A percentile compares a stretch with the other conserved stretches of the same genome.
These are phyloP conservation scores for Xylaria cubensis DNA, from an alignment of 495 filamentous ascomycete genomes.

Conservation along the genomic window DNA sequence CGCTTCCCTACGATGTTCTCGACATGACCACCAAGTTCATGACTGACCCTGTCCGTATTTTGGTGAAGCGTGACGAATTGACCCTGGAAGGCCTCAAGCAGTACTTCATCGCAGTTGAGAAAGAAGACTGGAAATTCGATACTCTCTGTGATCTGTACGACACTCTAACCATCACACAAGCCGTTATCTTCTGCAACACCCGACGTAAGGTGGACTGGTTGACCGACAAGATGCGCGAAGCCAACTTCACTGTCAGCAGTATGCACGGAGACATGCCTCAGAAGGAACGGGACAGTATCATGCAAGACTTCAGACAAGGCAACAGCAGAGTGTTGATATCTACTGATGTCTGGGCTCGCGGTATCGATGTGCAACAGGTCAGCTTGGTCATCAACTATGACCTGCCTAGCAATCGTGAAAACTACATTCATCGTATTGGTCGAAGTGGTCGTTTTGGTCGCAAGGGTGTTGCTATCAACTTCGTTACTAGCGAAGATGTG, in stretches of 20 bases:
- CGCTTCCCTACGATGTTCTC: constrained; percentile 95
- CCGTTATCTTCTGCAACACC: constrained; percentile 99
- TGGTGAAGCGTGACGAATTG: constrained; percentile 99
- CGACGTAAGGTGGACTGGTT: constrained; percentile 99
- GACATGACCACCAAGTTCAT: constrained; percentile 99
- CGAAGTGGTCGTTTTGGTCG: constrained; percentile 94
- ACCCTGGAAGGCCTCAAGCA: constrained; percentile 98
- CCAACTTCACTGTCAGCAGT: constrained; percentile 96
- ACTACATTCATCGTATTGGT: constrained; percentile 99
- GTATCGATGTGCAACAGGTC: constrained; percentile 99
- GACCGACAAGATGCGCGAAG: constrained; percentile 97
- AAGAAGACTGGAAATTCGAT: constrained; percentile 99
- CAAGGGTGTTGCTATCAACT: constrained; percentile 99
- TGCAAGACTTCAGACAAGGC: constrained; percentile 98
- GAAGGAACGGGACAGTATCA: constrained; percentile 95
- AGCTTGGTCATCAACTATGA: constrained; percentile 99
- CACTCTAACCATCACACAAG: constrained; percentile 97
- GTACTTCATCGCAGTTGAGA: constrained; percentile 99
- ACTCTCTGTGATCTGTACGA: constrained; percentile 99
- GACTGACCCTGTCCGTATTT: constrained; percentile 96
- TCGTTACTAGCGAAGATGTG: constrained; percentile 96
- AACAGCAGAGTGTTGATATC: constrained; percentile 97
- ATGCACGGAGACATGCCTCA: constrained; percentile 99
- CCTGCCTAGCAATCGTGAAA: constrained; percentile 97
- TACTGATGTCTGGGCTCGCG: constrained; percentile 95